Conservation (phyloP, 345 rosid genomes). For the Brassica carinata region DNA sequence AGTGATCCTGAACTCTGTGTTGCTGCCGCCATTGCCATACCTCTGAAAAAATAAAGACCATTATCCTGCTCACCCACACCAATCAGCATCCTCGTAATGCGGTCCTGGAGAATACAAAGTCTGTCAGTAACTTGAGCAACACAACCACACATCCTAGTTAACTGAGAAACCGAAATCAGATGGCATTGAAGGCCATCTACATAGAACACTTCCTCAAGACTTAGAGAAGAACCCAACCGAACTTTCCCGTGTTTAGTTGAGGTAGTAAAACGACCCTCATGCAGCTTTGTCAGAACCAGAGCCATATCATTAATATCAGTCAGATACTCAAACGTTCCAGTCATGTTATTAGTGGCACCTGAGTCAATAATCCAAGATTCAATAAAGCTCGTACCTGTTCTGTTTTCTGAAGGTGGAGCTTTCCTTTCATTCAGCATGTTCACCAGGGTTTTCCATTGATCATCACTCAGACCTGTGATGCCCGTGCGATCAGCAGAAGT, state of each 20-base stretch:
- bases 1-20: not conserved
- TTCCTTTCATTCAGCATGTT: not conserved
- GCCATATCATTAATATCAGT: not conserved
- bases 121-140: not conserved
- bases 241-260: not conserved
- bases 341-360: not conserved
- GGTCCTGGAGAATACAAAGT: not conserved
- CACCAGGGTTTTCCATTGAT: not conserved
- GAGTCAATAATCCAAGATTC: conserved; percentile 8
- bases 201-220: not conserved
- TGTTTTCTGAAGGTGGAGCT: not conserved
- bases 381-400: not conserved
- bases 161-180: not conserved
- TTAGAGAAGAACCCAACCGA: not conserved
- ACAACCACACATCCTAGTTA: not conserved
- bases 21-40: not conserved
- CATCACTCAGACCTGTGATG: not conserved
- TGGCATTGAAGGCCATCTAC: not conserved
- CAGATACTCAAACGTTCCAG: not conserved
- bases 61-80: not conserved
- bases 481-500: not conserved
- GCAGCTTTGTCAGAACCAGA: not conserved
- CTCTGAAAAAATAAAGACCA: not conserved
- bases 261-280: not conserved
- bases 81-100: not conserved